Evolutionary conservation across 306 rosid genomes (phyloP), one percentile per base, ranked within the genome.

Genomic region (Vicia faba): DNA sequence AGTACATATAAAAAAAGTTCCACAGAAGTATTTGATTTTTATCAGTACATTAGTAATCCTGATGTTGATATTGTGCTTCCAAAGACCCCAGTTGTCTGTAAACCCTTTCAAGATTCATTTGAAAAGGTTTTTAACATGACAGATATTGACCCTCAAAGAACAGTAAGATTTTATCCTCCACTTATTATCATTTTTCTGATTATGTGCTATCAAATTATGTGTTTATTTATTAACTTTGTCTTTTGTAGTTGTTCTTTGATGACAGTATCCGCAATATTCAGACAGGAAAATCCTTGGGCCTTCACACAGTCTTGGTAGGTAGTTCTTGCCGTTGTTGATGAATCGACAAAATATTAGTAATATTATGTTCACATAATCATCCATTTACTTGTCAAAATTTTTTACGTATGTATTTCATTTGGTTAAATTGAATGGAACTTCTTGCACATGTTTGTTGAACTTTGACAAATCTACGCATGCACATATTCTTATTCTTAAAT

Each of bases 281-380:
- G 71, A 78, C 84, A 5, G 96, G 87, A 5, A 92, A 86, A 73
- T 72, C 65, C 20, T 26, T 78, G 45, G 91, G 92, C 70, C 86
- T 92, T 48, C 84, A 85, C 35, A 92, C 96, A 3, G 96, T 89
- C 59, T 60, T 81, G 92, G 98, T 92, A 72, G 67, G 87, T 56
- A 63, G 8, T 38, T 56, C 16, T 46, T 23, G 5, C 14, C 7
- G 5, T 50, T 50, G 7, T 45, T 11, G 54, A 44, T 41, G 4
- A 26, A 44, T 5, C 16, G 16, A 19, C 28, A 19, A 46, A 70
- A 62, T 35, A 48, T 51, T 60, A 44, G 12, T 70, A 26, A 18
- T 48, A 15, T 48, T 19, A 18, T 54, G 35, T 12, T 3, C 9
- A 11, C 18, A 11, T 11, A 53, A 25, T 53, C 35, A 10, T 20